A percentile compares a stretch with the other conserved stretches of the same genome.
These are phyloP conservation scores for Aspergillus brasiliensis DNA, from an alignment of 2,329 filamentous ascomycete species.

Conservation along the genomic window DNA sequence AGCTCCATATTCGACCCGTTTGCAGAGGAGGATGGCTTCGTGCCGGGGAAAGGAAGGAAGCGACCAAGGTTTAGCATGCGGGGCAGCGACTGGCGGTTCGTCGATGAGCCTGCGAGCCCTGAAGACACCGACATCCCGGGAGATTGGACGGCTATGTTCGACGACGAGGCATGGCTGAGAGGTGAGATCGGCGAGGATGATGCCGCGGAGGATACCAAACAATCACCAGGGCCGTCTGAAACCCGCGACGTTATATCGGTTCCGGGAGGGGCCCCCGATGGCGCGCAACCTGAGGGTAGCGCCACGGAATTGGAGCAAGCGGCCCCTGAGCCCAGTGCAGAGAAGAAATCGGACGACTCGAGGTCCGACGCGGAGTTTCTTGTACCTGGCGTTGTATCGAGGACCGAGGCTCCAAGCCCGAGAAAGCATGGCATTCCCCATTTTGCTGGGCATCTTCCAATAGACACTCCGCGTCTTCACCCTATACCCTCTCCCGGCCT, in stretches of 20 bases:
- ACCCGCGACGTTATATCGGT: not conserved
- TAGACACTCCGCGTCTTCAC: constrained; percentile 40
- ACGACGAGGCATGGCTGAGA: constrained; percentile 22
- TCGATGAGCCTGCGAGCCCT: constrained; percentile 71
- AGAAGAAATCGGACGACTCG: not conserved
- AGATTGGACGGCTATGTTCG: constrained; percentile 33
- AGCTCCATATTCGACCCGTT: constrained; percentile 68
- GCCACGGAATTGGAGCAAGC: not conserved
- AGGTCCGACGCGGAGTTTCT: constrained; percentile 7
- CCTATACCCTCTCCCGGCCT: constrained; percentile 44
- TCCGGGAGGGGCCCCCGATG: constrained; percentile 1
- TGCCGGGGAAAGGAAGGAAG: constrained; percentile 66
- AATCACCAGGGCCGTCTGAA: constrained; percentile 16
- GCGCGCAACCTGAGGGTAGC: not conserved
- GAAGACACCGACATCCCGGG: constrained; percentile 48
- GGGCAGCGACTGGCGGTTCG: constrained; percentile 73
- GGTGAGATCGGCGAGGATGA: constrained; percentile 16
- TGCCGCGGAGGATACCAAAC: not conserved
- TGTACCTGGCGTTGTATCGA: constrained; percentile 2
- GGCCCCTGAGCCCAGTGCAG: not conserved
- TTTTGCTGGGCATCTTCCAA: constrained; percentile 24
- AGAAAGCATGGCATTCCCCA: constrained; percentile 1
- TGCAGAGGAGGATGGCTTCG: constrained; percentile 64
- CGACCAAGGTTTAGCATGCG: constrained; percentile 68
- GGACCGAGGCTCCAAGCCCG: not conserved